These are phyloP conservation scores for Neofusicoccum cordaticola DNA, from an alignment of 2,329 filamentous ascomycete species.

Conservation along the genomic window DNA sequence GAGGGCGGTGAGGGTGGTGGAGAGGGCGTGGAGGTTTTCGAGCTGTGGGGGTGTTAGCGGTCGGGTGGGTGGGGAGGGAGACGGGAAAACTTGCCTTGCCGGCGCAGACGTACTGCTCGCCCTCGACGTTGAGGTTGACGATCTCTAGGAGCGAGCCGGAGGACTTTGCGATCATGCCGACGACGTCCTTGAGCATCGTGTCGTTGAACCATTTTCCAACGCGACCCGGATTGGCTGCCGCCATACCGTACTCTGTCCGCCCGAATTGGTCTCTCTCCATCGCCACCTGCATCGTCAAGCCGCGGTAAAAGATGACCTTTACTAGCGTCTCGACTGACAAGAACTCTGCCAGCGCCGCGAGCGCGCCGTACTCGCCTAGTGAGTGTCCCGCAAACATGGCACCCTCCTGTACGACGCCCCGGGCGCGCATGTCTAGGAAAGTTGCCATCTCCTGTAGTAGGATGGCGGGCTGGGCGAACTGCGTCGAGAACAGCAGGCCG, in stretches of 20 bases:
- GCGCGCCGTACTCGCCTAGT: conserved; percentile 23
- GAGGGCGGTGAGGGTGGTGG: not conserved
- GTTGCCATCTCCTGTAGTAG: not conserved
- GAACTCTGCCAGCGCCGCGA: conserved; percentile 20
- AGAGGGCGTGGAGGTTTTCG: not conserved
- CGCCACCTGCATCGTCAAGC: not conserved
- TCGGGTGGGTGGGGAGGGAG: no score
- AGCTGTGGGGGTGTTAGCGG: no score
- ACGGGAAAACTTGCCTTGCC: not conserved
- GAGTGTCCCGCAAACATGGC: conserved; percentile 21
- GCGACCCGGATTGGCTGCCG: not conserved
- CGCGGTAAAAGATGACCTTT: conserved; percentile 11
- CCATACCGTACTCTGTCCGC: not conserved
- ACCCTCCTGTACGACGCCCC: conserved; percentile 12
- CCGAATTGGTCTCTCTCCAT: not conserved
- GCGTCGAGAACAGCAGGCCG: conserved; percentile 23
- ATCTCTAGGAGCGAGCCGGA: not conserved
- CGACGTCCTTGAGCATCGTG: not conserved
- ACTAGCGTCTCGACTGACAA: conserved; percentile 22
- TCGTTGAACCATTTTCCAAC: not conserved
- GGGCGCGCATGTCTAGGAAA: conserved; percentile 17
- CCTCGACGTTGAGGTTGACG: conserved; percentile 12
- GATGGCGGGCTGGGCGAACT: conserved; percentile 27
- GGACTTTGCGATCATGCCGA: not conserved
- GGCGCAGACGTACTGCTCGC: conserved; percentile 15